A percentile compares a stretch with the other conserved stretches of the same genome.
phyloP scores from a whole-genome alignment of 2,329 filamentous ascomycete species.

The Diaporthe velutina region DNA sequence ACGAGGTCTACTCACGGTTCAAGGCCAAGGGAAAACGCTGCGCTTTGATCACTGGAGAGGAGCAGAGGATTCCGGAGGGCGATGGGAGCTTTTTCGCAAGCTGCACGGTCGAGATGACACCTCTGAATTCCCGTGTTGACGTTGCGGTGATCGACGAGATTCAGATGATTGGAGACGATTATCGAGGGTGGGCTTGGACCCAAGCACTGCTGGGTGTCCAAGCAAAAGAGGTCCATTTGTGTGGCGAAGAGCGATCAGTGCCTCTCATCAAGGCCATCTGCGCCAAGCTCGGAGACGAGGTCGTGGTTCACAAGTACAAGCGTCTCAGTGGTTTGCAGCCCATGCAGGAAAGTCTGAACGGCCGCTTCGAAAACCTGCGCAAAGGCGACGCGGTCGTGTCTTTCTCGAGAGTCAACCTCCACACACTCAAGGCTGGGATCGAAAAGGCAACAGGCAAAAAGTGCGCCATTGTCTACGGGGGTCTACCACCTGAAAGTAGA shows the following conservation, averaged over 20 bases:
- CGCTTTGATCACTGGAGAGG: slow-evolving; percentile 90
- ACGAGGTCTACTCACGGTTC: slow-evolving; percentile 94
- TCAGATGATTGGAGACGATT: slow-evolving; percentile 88
- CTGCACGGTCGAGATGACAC: slow-evolving; percentile 93
- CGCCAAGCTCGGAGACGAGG: slow-evolving; percentile 83
- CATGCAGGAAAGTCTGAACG: slow-evolving; percentile 72
- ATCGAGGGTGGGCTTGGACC: slow-evolving; percentile 95
- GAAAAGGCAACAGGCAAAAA: slow-evolving; percentile 81
- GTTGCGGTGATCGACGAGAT: slow-evolving; percentile 99
- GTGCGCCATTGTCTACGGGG: slow-evolving; percentile 94
- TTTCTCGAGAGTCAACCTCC: slow-evolving; percentile 86
- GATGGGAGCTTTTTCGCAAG: slow-evolving; percentile 75
- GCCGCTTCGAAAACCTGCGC: slow-evolving; percentile 74
- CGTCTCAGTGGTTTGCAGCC: slow-evolving; percentile 83
- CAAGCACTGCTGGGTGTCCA: slow-evolving; percentile 88
- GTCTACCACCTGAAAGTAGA: slow-evolving; percentile 90
- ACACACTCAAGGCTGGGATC: slow-evolving; percentile 82
- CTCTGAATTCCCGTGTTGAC: slow-evolving; percentile 72
- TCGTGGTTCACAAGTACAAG: slow-evolving; percentile 85
- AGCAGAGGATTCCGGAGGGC: slow-evolving; percentile 77
- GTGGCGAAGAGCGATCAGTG: slow-evolving; percentile 88
- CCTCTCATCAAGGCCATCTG: slow-evolving; percentile 83
- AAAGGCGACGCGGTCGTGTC: slow-evolving; percentile 94
- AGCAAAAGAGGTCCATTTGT: slow-evolving; percentile 91
- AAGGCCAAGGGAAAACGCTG: slow-evolving; percentile 82